Evolutionary conservation across 2,329 filamentous ascomycete species (phyloP), one percentile per base, ranked within the genome.

Genomic region (Ampelomyces quisqualis): DNA sequence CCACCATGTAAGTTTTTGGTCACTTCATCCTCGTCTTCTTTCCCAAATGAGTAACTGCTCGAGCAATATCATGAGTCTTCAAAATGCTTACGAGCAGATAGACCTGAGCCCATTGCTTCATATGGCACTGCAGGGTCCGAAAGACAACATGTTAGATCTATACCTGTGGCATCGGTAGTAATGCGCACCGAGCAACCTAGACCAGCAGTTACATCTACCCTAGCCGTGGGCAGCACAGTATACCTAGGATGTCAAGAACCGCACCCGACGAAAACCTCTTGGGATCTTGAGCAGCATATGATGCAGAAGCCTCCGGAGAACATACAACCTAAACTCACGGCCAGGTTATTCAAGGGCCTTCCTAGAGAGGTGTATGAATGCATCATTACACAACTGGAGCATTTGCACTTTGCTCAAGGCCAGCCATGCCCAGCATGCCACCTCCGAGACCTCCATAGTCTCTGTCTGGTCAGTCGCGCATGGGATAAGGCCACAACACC

Each of bases 351-450:
- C 51, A 70, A 74, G 43, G 67, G 68, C 13, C 51, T 82, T 5
- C 78, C 79, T 0, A 62, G 70, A 31, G 74, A 78, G 45, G 73
- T 81, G 4, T 80, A 79, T 47, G 73, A 78, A 40, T 76, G 72
- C 41, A 77, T 82, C 24, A 48, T 81, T 8, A 62, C 70, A 22
- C 74, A 79, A 40, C 55, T 82, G 24, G 70, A 77, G 38, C 53
- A 59, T 7, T 51, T 77, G 18, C 73, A 81, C 31, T 49, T 50
- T 26, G 43, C 10, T 21, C 49, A 54, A 11, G 43, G 58, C 3
- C 51, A 56, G 15, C 68, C 74, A 22, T 80, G 79, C 56, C 65
- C 73, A 30, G 73, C 75, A 38, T 80, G 78, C 52, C 78, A 77
- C 46, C 69, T 79, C 48, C 70, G 70, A 40, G 79, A 82, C 55